Conservation (phyloP, 202 grass and related monocot species). For the Saccharum hybrid region DNA sequence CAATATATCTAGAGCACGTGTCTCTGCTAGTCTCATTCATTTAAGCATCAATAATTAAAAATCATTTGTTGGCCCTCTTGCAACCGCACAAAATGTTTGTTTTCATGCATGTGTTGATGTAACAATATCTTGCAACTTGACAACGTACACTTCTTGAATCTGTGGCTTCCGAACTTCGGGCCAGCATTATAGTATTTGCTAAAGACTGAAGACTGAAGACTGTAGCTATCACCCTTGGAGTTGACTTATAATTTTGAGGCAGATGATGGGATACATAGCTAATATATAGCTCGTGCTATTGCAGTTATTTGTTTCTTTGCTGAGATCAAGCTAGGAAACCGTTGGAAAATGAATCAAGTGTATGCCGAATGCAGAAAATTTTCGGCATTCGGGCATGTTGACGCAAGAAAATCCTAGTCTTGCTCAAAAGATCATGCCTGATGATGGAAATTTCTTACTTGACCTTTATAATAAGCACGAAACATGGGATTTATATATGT, state of each 20-base stretch:
- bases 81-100: neutral
- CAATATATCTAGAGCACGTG: neutral
- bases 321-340: neutral
- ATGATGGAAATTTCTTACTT: neutral
- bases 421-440: neutral
- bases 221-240: neutral
- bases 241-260: too few species aligned
- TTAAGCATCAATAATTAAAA: neutral
- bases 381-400: neutral
- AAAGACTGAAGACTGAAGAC: neutral
- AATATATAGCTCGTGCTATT: too few species aligned
- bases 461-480: neutral
- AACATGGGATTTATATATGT: neutral
- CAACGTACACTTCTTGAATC: neutral
- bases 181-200: neutral
- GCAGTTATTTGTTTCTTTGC: too few species aligned
- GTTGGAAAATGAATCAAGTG: neutral
- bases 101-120: conserved; percentile 10
- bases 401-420: neutral
- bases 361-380: neutral
- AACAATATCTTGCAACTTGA: conserved; percentile 1
- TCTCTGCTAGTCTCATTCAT: neutral
- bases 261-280: too few species aligned
- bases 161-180: neutral
- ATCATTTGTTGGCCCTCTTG: neutral